Percentiles rank a stretch among this genome's conserved stretches.
phyloP scores from a whole-genome alignment of 2,329 filamentous ascomycete species.

The Venturia carpophila region DNA sequence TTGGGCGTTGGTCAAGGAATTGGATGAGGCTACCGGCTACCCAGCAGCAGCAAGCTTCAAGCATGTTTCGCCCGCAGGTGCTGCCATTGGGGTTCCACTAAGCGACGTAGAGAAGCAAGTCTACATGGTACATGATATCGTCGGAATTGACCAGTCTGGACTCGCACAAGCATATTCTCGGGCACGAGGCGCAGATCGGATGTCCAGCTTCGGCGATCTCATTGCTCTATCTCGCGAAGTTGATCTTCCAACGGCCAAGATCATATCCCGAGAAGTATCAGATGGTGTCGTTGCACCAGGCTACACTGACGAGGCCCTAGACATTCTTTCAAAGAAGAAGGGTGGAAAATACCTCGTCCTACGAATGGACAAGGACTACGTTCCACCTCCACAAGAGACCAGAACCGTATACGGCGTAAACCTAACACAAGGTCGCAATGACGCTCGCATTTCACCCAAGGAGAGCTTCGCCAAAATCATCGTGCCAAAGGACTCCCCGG shows the following conservation, averaged over 20 bases:
- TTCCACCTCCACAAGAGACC: conserved; percentile 65
- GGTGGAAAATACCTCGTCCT: conserved; percentile 93
- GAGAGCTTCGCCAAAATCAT: conserved; percentile 77
- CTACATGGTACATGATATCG: conserved; percentile 96
- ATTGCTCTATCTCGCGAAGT: conserved; percentile 88
- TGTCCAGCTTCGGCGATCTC: conserved; percentile 97
- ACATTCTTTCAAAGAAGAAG: conserved; percentile 96
- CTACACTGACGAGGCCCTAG: conserved; percentile 76
- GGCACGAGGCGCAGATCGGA: conserved; percentile 90
- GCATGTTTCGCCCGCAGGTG: conserved; percentile 94
- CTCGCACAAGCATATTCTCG: conserved; percentile 94
- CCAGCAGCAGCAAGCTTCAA: conserved; percentile 97
- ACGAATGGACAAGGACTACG: conserved; percentile 84
- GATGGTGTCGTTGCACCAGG: conserved; percentile 91
- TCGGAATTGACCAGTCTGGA: conserved; percentile 73
- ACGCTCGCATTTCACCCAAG: conserved; percentile 73
- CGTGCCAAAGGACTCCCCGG: conserved; percentile 53
- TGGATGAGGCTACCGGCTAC: conserved; percentile 77
- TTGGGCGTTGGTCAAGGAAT: conserved; percentile 94
- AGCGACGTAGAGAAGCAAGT: conserved; percentile 86
- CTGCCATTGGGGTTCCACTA: conserved; percentile 84
- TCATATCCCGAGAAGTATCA: conserved; percentile 95
- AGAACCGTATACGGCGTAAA: conserved; percentile 86
- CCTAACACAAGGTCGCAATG: conserved; percentile 86
- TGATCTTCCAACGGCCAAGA: conserved; percentile 88